A percentile compares a stretch with the other conserved stretches of the same genome.
Conservation (phyloP, 2,329 filamentous ascomycete species). For the Magnaporthales sp. region DNA sequence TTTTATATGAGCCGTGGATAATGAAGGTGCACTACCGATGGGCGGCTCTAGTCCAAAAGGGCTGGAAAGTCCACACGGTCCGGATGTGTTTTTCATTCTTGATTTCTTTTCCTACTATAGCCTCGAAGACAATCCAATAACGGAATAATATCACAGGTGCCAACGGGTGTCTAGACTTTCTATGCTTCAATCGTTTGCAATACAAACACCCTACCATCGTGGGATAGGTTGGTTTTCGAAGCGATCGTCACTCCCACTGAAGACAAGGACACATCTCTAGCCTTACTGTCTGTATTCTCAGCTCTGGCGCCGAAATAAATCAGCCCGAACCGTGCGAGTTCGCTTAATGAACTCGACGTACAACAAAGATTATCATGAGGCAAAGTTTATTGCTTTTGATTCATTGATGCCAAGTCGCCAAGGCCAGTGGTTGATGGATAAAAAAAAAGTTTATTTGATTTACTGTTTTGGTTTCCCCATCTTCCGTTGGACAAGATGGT, state of each 20-base stretch:
- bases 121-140: neutral
- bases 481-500: neutral
- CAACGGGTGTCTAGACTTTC: neutral
- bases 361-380: neutral
- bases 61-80: neutral
- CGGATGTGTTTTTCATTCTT: neutral
- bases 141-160: neutral
- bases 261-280: no score
- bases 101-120: neutral
- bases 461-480: neutral
- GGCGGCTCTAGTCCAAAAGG: neutral
- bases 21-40: neutral
- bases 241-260: no score
- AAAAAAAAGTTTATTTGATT: neutral
- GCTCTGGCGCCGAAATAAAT: neutral
- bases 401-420: neutral
- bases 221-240: no score
- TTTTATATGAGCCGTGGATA: neutral
- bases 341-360: neutral
- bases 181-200: neutral
- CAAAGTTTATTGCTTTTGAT: neutral
- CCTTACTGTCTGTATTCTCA: no score
- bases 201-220: no score
- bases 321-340: neutral
- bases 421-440: neutral